Base-by-base conservation (phyloP, 805 yeast species). In the Sugiyamaella qingdaonensis region DNA sequence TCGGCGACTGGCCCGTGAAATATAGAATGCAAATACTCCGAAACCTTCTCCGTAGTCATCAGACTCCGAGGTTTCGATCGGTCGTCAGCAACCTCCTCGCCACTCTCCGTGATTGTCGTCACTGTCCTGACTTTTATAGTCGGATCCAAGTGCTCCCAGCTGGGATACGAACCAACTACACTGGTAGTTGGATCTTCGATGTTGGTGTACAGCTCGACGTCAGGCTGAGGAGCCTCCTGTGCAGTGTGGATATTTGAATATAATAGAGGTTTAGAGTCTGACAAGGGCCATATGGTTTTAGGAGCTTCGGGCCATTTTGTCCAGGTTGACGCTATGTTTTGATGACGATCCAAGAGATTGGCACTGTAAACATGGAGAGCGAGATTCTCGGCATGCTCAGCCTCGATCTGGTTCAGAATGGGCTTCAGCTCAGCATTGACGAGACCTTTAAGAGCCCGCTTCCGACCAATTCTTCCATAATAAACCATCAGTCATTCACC, bases 341-440 rank as follows among this genome's bases (percentile, higher is more conserved):
- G 68, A 68, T 44, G 61, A 67, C 52, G 69, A 77, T 50, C 18
- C 10, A 75, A 65, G 29, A 86, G 68, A 54, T 73, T 72, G 0
- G 82, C 64, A 21, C 86, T 77, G 64, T 85, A 87, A 2, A 88
- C 66, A 67, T 87, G 95, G 1, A 80, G 62, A 0, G 85, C 77
- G 31, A 86, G 67, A 65, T 87, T 90, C 10, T 13, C 18, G 34
- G 57, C 60, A 51, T 64, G 65, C 48, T 53, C 55, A 14, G 43
- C 32, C 33, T 65, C 68, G 18, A 65, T 55, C n/a, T 49, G 5
- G 21, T 46, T 44, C 18, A 58, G 19, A 14, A 54, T 11, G 10
- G 32, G n/a, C 32, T n/a, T 21, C 10, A 32, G 18, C 16, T 46
- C 48, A 4, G 3, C 45, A 3, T 10, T 4, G 3, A 11, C 45